phyloP scores from a whole-genome alignment of 148 eudicot species.

The Cornus kousa region DNA sequence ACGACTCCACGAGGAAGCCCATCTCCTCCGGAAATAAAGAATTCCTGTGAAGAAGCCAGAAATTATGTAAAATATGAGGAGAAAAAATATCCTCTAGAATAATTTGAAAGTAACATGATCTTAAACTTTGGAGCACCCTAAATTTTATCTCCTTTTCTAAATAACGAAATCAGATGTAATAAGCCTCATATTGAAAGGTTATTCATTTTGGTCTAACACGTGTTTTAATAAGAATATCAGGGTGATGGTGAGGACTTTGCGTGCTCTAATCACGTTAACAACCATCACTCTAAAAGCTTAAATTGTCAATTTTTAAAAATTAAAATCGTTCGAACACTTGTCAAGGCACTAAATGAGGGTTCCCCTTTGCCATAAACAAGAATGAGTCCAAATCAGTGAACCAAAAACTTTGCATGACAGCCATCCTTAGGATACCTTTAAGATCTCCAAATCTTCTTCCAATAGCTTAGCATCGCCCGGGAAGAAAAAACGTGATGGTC shows the following conservation, averaged over 20 bases:
- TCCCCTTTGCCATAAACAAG: not conserved
- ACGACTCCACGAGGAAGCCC: constrained; percentile 99
- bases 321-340: too few relatives aligned
- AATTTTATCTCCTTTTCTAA: not conserved
- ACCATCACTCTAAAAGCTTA: too few relatives aligned
- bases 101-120: not conserved
- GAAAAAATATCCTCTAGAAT: not conserved
- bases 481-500: constrained; percentile 82
- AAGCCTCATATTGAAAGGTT: not conserved
- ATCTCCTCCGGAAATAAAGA: constrained; percentile 98
- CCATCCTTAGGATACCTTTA: constrained; percentile 56
- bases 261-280: too few relatives aligned
- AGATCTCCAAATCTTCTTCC: constrained; percentile 89
- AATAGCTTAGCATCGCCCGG: constrained; percentile 70
- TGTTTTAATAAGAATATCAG: too few relatives aligned
- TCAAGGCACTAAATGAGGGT: not conserved
- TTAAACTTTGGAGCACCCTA: not conserved
- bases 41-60: constrained; percentile 50
- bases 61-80: not conserved
- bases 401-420: not conserved
- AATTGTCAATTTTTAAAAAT: too few relatives aligned
- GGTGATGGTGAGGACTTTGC: too few relatives aligned
- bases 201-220: too few relatives aligned
- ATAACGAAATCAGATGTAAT: not conserved
- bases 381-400: not conserved